Percentiles rank a stretch among this genome's conserved stretches.
Evolutionary conservation across 495 filamentous ascomycete species (phyloP).

Genomic region (Xylaria castorea): DNA sequence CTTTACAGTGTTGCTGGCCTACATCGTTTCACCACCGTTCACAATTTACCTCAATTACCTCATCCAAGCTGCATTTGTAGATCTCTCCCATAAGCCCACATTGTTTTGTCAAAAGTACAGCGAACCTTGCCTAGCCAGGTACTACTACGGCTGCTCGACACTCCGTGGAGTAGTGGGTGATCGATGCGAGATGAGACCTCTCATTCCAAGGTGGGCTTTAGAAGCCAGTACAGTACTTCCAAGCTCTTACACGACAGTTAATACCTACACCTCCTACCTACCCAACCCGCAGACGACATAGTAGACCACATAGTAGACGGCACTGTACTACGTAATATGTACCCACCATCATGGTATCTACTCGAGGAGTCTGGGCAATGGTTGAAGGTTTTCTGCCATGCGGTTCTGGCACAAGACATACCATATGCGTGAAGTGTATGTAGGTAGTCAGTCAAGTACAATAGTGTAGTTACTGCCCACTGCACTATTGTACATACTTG

Average conservation of each 20-base stretch:
- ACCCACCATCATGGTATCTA: background rate
- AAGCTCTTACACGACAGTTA: background rate
- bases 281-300: background rate
- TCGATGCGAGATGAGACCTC: constrained; percentile 9
- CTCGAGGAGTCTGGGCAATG: background rate
- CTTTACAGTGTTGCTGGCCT: background rate
- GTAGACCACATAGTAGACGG: background rate
- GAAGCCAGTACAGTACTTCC: background rate
- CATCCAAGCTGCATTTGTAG: constrained; percentile 16
- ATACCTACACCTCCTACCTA: background rate
- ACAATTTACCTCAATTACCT: constrained; percentile 15
- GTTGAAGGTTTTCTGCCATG: background rate
- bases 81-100: constrained; percentile 14
- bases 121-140: constrained; percentile 14
- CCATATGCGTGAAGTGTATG: background rate
- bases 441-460: background rate
- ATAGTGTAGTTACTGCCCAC: background rate
- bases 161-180: background rate
- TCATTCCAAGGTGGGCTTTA: background rate
- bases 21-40: background rate
- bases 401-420: background rate
- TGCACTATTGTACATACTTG: background rate
- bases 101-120: constrained; percentile 28
- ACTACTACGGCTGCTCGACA: background rate
- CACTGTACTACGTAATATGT: background rate